phyloP scores from a whole-genome alignment of 2,329 filamentous ascomycete genomes.

The Xylaria sp. region DNA sequence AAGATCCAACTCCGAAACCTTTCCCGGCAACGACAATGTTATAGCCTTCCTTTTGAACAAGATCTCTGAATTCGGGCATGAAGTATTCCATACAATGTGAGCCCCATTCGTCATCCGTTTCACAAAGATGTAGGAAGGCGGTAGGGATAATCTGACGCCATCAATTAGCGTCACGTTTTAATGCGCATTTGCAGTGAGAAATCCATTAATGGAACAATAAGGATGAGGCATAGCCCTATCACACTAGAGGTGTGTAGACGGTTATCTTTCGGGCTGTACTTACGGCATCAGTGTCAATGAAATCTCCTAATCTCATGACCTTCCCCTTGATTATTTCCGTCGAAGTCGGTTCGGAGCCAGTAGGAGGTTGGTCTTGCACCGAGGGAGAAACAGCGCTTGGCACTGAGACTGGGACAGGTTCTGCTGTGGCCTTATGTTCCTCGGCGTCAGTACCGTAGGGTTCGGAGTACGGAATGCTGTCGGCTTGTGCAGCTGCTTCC shows the following conservation, averaged over 20 bases:
- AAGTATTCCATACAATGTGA: conserved; percentile 27
- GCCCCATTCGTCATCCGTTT: conserved; percentile 25
- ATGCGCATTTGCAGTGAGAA: neutral
- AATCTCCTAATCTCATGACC: conserved; percentile 55
- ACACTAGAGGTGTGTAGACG: neutral
- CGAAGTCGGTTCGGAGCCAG: neutral
- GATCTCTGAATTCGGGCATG: conserved; percentile 24
- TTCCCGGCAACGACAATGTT: conserved; percentile 58
- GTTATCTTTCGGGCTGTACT: conserved; percentile 41
- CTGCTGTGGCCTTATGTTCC: neutral
- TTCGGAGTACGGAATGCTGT: conserved; percentile 3
- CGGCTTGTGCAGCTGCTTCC: neutral
- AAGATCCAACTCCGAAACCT: conserved; percentile 59
- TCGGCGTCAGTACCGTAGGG: conserved; percentile 17
- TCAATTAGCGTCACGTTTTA: neutral
- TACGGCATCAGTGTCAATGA: conserved; percentile 56
- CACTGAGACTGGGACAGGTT: neutral
- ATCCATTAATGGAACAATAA: neutral
- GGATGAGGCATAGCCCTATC: neutral
- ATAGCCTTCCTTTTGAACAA: conserved; percentile 45
- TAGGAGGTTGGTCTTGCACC: neutral
- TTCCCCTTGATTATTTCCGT: conserved; percentile 47
- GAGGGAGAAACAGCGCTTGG: neutral
- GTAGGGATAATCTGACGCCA: conserved; percentile 18
- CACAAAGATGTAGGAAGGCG: conserved; percentile 18